These are phyloP conservation scores for Grammothele lineata DNA, from an alignment of 768 basidiomycete genomes.

Conservation along the genomic window DNA sequence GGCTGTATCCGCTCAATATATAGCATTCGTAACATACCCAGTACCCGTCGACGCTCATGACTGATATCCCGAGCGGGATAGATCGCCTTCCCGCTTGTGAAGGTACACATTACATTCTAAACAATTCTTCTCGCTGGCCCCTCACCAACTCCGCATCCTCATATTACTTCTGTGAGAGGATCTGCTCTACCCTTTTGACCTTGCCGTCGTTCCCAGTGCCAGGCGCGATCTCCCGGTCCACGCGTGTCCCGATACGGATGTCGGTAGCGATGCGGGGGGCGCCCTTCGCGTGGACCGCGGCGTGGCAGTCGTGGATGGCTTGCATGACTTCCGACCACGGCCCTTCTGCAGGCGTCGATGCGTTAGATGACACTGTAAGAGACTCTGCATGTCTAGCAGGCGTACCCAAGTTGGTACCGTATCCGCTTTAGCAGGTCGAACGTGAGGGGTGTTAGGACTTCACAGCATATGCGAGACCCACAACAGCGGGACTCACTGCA, in stretches of 20 bases:
- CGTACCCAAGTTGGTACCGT: slow-evolving; percentile 85
- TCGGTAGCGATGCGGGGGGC: slow-evolving; percentile 82
- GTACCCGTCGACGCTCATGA: too few species aligned
- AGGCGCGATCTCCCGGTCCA: slow-evolving; percentile 56
- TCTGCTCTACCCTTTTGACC: slow-evolving; percentile 75
- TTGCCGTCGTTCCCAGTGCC: slow-evolving; percentile 79
- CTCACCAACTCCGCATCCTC: too few species aligned
- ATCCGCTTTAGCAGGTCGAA: slow-evolving; percentile 52
- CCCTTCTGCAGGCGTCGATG: slow-evolving; percentile 54
- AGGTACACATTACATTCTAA: background rate
- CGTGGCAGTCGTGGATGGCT: slow-evolving; percentile 90
- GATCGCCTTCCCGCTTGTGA: too few species aligned
- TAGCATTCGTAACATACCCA: too few species aligned
- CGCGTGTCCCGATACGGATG: slow-evolving; percentile 90
- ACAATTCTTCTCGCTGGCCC: too few species aligned
- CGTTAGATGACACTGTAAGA: background rate
- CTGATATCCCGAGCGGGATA: too few species aligned
- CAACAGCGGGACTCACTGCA: slow-evolving; percentile 64
- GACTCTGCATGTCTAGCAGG: background rate
- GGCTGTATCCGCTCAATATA: too few species aligned
- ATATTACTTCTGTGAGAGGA: slow-evolving; percentile 55
- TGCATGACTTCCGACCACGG: slow-evolving; percentile 81
- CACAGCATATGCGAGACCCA: background rate
- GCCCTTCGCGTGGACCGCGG: slow-evolving; percentile 76
- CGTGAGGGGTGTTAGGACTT: background rate